Percentiles rank a stretch among this genome's conserved stretches.
Conservation (phyloP, 768 basidiomycete species). For the Agaricus sinodeliciosus region DNA sequence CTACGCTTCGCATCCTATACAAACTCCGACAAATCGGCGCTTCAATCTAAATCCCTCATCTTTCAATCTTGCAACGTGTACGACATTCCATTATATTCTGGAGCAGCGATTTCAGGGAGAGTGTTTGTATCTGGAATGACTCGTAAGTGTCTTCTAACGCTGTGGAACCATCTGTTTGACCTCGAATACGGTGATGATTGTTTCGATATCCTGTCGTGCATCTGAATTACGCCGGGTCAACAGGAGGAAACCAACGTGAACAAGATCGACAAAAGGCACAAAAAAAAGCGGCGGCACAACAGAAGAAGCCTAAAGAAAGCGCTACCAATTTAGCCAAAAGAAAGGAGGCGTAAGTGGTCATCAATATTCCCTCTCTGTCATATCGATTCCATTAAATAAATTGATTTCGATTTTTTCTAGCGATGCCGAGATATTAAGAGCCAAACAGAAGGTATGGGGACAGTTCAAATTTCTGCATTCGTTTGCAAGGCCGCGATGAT, state of each 20-base stretch:
- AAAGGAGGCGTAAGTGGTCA: conserved; percentile 61
- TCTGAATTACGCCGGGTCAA: conserved; percentile 1
- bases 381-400: conserved; percentile 1
- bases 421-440: conserved; percentile 68
- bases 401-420: conserved; percentile 30
- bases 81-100: conserved; percentile 6
- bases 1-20: background rate
- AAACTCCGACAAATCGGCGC: conserved; percentile 22
- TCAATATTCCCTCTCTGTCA: conserved; percentile 14
- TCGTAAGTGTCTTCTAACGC: conserved; percentile 32
- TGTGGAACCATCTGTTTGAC: conserved; percentile 9
- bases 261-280: conserved; percentile 65
- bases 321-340: conserved; percentile 55
- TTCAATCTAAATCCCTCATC: conserved; percentile 1
- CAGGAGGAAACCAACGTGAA: conserved; percentile 83
- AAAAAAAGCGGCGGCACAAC: conserved; percentile 51
- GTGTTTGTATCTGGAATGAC: conserved; percentile 34
- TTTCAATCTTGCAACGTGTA: conserved; percentile 6
- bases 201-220: conserved; percentile 11
- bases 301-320: conserved; percentile 71
- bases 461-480: background rate
- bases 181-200: conserved; percentile 15
- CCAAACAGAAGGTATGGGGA: conserved; percentile 67
- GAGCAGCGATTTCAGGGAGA: background rate
- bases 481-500: background rate